A percentile compares a stretch with the other conserved stretches of the same genome.
These are phyloP conservation scores for Beverwykella pulmonaria DNA, from an alignment of 495 filamentous ascomycete species.

Conservation along the genomic window DNA sequence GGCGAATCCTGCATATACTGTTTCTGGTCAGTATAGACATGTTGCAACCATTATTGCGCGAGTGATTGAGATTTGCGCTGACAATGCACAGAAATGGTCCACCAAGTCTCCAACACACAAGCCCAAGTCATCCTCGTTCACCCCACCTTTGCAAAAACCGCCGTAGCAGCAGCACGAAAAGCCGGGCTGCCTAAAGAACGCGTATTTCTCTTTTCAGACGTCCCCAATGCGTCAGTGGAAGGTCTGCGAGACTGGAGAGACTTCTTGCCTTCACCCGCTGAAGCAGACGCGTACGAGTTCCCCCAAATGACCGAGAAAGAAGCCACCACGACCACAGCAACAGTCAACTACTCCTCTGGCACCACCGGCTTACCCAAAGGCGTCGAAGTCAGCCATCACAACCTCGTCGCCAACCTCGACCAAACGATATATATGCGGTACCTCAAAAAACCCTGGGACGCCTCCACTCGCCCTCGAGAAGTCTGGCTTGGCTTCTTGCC, in stretches of 20 bases:
- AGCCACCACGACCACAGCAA: constrained; percentile 50
- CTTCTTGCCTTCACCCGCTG: constrained; percentile 50
- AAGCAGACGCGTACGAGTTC: constrained; percentile 53
- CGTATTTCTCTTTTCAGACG: constrained; percentile 57
- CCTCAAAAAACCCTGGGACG: constrained; percentile 41
- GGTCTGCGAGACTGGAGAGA: constrained; percentile 55
- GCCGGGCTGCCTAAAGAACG: constrained; percentile 47
- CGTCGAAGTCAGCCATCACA: constrained; percentile 44
- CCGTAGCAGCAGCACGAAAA: constrained; percentile 48
- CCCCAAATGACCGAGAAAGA: constrained; percentile 46
- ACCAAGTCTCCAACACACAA: constrained; percentile 50
- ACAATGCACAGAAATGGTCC: constrained; percentile 43
- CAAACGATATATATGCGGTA: constrained; percentile 43
- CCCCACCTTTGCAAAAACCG: constrained; percentile 45
- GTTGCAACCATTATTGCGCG: neutral
- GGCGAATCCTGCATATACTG: constrained; percentile 46
- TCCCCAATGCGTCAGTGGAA: constrained; percentile 33
- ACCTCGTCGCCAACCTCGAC: constrained; percentile 44
- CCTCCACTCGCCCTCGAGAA: constrained; percentile 38
- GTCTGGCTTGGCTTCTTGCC: constrained; percentile 45
- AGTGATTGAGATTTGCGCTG: neutral
- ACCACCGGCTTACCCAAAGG: constrained; percentile 47
- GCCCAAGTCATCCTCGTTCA: constrained; percentile 46
- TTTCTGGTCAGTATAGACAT: constrained; percentile 32
- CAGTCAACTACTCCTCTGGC: constrained; percentile 53